Conservation (phyloP, 805 yeast species). For the Starmerella etchellsii region DNA sequence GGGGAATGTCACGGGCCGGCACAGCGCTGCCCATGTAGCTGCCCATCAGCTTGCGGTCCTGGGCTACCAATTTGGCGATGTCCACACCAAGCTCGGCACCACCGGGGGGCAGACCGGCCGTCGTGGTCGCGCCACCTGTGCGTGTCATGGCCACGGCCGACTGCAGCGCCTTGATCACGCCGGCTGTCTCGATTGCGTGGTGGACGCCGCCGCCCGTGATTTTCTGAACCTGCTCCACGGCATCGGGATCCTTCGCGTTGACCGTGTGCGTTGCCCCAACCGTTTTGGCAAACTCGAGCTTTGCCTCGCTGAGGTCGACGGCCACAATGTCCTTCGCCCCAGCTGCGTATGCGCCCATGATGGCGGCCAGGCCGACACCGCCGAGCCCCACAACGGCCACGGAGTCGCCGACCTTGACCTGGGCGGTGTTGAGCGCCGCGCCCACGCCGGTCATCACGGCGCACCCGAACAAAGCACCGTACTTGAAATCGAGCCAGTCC, state of each 20-base stretch:
- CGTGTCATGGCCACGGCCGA: constrained; percentile 91
- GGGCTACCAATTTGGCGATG: constrained; percentile 95
- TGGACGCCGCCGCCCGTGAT: constrained; percentile 83
- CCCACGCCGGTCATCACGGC: constrained; percentile 98
- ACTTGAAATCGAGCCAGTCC: constrained; percentile 68
- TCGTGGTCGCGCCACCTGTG: constrained; percentile 87
- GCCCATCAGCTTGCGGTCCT: constrained; percentile 98
- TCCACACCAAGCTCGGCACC: constrained; percentile 75
- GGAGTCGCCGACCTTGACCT: constrained; percentile 78
- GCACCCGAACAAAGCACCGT: constrained; percentile 87
- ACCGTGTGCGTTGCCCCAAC: constrained; percentile 94
- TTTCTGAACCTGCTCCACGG: constrained; percentile 63
- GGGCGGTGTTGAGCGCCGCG: constrained; percentile 89
- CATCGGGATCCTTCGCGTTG: constrained; percentile 65
- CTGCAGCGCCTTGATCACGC: constrained; percentile 90
- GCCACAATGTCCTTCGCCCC: constrained; percentile 69
- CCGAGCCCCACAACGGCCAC: constrained; percentile 97
- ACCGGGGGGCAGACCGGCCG: constrained; percentile 98
- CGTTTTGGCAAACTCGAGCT: constrained; percentile 69
- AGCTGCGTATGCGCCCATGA: constrained; percentile 81
- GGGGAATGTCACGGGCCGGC: constrained; percentile 89
- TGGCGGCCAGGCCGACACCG: constrained; percentile 88
- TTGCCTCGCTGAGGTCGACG: constrained; percentile 71
- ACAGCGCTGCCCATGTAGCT: constrained; percentile 95
- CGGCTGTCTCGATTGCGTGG: constrained; percentile 94